Conservation (phyloP, 1,139 yeast species). For the Diutina scorzettiae region DNA sequence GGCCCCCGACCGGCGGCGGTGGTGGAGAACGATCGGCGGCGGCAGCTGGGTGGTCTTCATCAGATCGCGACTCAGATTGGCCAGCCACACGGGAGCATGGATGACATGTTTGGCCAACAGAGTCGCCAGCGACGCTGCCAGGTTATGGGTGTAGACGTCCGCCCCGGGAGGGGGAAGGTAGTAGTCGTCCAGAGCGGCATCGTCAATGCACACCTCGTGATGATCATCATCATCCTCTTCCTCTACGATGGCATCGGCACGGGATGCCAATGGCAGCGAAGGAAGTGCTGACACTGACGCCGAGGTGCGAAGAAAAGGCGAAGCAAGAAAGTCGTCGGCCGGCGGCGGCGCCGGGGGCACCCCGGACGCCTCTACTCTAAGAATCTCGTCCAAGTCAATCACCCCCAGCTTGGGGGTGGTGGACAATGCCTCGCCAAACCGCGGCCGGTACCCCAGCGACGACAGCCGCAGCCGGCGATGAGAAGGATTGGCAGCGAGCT, state of each 20-base stretch:
- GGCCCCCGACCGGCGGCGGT: constrained; percentile 4
- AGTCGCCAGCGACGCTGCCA: constrained; percentile 4
- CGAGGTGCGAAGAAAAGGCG: neutral
- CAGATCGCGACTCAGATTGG: constrained; percentile 2
- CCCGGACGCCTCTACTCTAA: neutral
- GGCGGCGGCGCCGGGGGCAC: neutral
- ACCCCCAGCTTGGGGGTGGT: neutral
- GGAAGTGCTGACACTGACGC: neutral
- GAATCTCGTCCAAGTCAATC: constrained; percentile 4
- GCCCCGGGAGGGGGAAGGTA: neutral
- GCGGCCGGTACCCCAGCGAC: constrained; percentile 2
- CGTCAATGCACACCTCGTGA: constrained; percentile 3
- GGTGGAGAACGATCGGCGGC: constrained; percentile 1
- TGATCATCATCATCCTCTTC: constrained; percentile 4
- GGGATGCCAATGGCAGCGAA: neutral
- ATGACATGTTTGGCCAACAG: neutral
- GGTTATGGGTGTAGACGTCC: neutral
- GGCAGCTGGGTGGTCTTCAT: neutral
- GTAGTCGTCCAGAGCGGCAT: constrained; percentile 3
- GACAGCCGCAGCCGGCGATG: constrained; percentile 1
- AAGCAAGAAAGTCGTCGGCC: neutral
- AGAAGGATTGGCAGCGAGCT: neutral
- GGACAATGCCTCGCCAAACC: neutral
- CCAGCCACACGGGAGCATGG: constrained; percentile 1
- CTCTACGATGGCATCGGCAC: constrained; percentile 4